Percentiles rank a stretch among this genome's conserved stretches.
phyloP scores from a whole-genome alignment of 1,139 yeast species.

The Yamadazyma jaroonii region DNA sequence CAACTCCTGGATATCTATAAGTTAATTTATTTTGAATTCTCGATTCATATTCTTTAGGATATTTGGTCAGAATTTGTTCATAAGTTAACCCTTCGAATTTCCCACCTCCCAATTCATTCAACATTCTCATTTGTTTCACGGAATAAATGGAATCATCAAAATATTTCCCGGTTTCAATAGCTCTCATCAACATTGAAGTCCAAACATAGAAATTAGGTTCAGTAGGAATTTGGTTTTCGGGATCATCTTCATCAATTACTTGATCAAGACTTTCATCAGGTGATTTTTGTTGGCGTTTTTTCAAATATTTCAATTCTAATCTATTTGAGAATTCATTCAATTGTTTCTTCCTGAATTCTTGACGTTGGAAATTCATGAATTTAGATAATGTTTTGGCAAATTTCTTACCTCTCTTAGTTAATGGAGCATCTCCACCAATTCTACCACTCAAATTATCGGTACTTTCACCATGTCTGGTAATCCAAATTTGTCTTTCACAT shows the following conservation, averaged over 20 bases:
- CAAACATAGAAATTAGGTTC: slow-evolving; percentile 83
- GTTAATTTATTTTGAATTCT: slow-evolving; percentile 73
- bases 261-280: slow-evolving; percentile 22
- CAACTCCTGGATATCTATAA: slow-evolving; percentile 92
- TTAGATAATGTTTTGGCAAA: slow-evolving; percentile 70
- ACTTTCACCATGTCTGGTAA: slow-evolving; percentile 92
- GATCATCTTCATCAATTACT: slow-evolving; percentile 15
- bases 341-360: slow-evolving; percentile 66
- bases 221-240: slow-evolving; percentile 42
- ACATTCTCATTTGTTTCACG: slow-evolving; percentile 86
- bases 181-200: slow-evolving; percentile 83
- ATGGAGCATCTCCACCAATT: slow-evolving; percentile 85
- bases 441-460: slow-evolving; percentile 78
- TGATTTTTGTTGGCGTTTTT: slow-evolving; percentile 12
- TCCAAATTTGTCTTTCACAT: slow-evolving; percentile 91
- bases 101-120: slow-evolving; percentile 93
- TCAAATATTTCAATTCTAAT: slow-evolving; percentile 36
- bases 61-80: slow-evolving; percentile 66
- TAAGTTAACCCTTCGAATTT: slow-evolving; percentile 86
- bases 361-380: slow-evolving; percentile 72
- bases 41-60: slow-evolving; percentile 77
- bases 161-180: slow-evolving; percentile 72
- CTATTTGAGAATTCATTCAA: slow-evolving; percentile 49
- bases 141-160: slow-evolving; percentile 76
- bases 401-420: slow-evolving; percentile 75